Conservation (phyloP, 169 alveolate genomes). For the Nephromyces sp. region DNA sequence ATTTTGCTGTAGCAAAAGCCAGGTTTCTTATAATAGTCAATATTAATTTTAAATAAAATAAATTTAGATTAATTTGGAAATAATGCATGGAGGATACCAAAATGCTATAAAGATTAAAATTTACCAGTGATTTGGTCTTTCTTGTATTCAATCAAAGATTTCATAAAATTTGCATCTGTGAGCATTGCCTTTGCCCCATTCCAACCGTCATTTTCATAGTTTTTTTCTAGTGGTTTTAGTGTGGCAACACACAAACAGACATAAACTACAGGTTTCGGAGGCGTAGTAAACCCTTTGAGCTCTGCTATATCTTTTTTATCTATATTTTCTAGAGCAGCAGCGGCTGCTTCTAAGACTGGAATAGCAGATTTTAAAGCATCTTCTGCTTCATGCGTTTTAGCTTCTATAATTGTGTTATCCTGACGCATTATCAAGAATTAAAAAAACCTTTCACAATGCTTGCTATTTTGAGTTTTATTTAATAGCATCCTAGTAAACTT, state of each 20-base stretch:
- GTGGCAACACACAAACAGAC: constrained; percentile 63
- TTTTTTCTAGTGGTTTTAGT: constrained; percentile 66
- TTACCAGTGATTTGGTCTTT: constrained; percentile 53
- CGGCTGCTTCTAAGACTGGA: constrained; percentile 78
- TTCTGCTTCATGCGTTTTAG: constrained; percentile 67
- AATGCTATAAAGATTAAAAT: not conserved
- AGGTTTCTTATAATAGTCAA: no score
- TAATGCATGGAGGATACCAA: no score
- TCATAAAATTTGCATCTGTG: constrained; percentile 59
- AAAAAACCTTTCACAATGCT: no score
- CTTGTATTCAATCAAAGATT: constrained; percentile 53
- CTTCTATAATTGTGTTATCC: constrained; percentile 41
- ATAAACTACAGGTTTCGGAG: constrained; percentile 67
- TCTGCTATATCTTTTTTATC: constrained; percentile 66
- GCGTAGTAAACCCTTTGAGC: constrained; percentile 66
- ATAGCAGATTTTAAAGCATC: constrained; percentile 71
- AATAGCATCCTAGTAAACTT: no score
- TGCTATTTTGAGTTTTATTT: no score
- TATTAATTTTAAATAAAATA: no score
- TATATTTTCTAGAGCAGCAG: constrained; percentile 59
- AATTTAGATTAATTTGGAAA: no score
- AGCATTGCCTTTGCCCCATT: constrained; percentile 68
- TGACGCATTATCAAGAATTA: no score
- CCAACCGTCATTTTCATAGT: constrained; percentile 73
- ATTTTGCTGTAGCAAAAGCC: no score